Base-by-base conservation (phyloP, 495 filamentous ascomycete genomes). In the Bryoglossum gracile region DNA sequence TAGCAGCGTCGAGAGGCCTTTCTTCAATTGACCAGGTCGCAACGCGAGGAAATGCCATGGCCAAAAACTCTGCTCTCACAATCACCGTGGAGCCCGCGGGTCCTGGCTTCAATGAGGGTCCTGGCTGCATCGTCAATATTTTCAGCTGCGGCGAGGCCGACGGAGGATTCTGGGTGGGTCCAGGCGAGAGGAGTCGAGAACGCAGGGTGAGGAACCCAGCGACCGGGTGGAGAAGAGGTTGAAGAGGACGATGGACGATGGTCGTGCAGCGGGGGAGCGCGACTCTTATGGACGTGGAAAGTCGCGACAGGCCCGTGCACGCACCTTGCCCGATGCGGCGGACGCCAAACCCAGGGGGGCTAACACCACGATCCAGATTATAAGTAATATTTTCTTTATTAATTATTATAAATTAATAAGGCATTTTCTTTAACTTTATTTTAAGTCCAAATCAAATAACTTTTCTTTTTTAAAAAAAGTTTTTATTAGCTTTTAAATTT, bases 301-400 rank as follows among this genome's bases (percentile, higher is more conserved):
- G 48, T 30, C 38, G 48, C 48, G 48, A 39, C 25, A 22, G 48
- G 38, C 38, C 48, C 39, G 38, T 44, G 48, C 48, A 44, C 48
- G 48, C 28, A 13, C 28, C 28, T 32, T 32, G n/a, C 28, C 28
- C 48, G 48, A 51, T 21, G 18, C 23, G 40, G 48, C 24, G 38
- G 48, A 8, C 48, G 48, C 48, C 23, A 51, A 51, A 51, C 48
- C 48, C 40, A 13, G 46, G 48, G 40, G 40, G 39, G 38, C 46
- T 3, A 42, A 42, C 46, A 39, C 35, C 37, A 42, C 46, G 25
- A 22, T 21, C 8, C 8, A 41, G 34, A 49, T 49, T 40, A 54
- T 36, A 5, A 36, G n/a, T 4, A 5, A 36, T 14, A n/a, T 13
- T n/a, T n/a, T n/a, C n/a, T n/a, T n/a, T n/a, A n/a, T n/a, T n/a